Evolutionary conservation across 352 stramenopile species (phyloP), one percentile per base, ranked within the genome.

Genomic region (Pythium rhizo-oryzae): DNA sequence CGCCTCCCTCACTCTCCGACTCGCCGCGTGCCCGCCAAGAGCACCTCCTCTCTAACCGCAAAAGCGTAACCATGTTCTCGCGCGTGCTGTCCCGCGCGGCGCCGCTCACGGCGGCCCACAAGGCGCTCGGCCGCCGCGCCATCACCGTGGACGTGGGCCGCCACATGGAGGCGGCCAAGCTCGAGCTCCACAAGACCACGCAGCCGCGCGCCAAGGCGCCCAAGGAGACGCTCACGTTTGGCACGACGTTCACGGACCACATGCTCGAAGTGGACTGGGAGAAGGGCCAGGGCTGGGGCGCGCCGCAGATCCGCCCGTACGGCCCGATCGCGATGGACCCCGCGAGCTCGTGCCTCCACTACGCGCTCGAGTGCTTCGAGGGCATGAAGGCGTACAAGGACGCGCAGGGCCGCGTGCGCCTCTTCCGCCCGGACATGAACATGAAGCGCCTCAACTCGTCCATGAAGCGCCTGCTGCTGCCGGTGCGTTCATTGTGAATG

Each of bases 381-480:
- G 97, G 94, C 35, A 97, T 98, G 91, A 98, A 98, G 74, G 94
- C 94, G 1, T 98, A 98, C 71, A 82, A 92, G 47, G 87, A 92
- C 52, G 75, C 81, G 23, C 65, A 97, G 19, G 90, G 92, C 41
- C 86, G 89, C 39, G 75, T 99, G 49, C 89, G 93, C 41, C 81
- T 99, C 52, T 99, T 99, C 80, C 95, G 97, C 63, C 96, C 96
- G 15, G 91, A 99, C 59, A 94, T 97, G 80, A 99, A 99, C 80
- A 98, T 99, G 92, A 92, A 97, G 75, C 91, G 97, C 18, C 77
- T 99, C 5, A 96, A 96, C 63, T 87, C 73, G 64, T 98, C 93
- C 33, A 99, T 99, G 94, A 84, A 94, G 65, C 85, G 93, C n/a
- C 79, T 98, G 30, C 72, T 91, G 44, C 77, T 98, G 39, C 93